phyloP scores from a whole-genome alignment of 108 stramenopile species.

The Heterococcus sp. region DNA sequence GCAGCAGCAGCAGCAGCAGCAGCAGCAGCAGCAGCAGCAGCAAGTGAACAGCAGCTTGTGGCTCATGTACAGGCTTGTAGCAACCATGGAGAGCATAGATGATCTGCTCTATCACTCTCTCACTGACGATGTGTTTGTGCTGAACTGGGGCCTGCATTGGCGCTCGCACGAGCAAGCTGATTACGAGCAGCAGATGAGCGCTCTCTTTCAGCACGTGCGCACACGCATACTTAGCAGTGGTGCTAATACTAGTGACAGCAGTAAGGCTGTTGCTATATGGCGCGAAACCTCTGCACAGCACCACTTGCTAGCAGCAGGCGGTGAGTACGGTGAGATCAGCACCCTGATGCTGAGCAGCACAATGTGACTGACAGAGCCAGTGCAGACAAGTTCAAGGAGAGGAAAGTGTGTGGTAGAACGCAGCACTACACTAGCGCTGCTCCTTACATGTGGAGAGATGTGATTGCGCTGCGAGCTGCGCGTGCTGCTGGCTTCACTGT shows the following conservation, averaged over 20 bases:
- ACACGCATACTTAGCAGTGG: not conserved
- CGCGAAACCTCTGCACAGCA: not conserved
- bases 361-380: not conserved
- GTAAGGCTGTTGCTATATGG: not conserved
- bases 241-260: not conserved
- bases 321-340: not conserved
- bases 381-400: not conserved
- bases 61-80: not conserved
- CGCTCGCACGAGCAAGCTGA: not conserved
- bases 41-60: not conserved
- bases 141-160: not conserved
- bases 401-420: not conserved
- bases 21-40: constrained; percentile 1
- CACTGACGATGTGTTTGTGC: not conserved
- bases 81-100: not conserved
- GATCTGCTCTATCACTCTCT: not conserved
- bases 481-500: not conserved
- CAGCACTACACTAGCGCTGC: not conserved
- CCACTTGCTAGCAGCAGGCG: not conserved
- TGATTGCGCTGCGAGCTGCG: not conserved
- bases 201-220: not conserved
- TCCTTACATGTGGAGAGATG: not conserved
- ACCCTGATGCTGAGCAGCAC: not conserved
- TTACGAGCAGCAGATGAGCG: not conserved
- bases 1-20: constrained; percentile 1